Evolutionary conservation across 2,329 filamentous ascomycete species (phyloP).

Genomic region (Lasiodiplodia theobromae): DNA sequence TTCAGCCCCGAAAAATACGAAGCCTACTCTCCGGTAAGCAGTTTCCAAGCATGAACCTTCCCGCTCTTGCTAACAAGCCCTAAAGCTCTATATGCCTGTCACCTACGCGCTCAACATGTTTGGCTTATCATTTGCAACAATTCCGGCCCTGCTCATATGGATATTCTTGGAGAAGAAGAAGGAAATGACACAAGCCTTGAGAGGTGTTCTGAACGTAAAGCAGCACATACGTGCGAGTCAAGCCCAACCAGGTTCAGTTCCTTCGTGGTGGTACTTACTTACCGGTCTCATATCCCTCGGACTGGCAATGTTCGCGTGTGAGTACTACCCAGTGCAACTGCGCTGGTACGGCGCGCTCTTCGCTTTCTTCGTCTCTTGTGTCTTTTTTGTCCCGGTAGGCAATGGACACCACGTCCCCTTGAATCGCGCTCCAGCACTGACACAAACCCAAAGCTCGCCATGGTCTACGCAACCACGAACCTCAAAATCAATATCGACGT

Average conservation of each 20-base stretch:
- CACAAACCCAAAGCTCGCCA: background rate
- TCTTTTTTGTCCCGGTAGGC: constrained; percentile 13
- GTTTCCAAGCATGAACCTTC: no score
- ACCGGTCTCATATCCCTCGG: background rate
- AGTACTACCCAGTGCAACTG: constrained; percentile 23
- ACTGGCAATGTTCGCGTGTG: constrained; percentile 22
- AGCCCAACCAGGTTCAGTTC: background rate
- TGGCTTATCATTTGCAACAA: constrained; percentile 19
- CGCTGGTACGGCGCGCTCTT: constrained; percentile 23
- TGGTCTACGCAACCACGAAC: constrained; percentile 24
- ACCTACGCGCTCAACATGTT: constrained; percentile 22
- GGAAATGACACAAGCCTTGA: background rate
- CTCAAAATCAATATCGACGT: constrained; percentile 25
- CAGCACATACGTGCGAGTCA: background rate
- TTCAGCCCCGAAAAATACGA: constrained; percentile 48
- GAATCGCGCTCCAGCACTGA: background rate
- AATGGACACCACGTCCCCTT: background rate
- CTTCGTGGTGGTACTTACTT: constrained; percentile 19
- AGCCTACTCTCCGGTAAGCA: constrained; percentile 45
- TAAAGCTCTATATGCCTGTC: constrained; percentile 37
- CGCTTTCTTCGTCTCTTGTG: constrained; percentile 17
- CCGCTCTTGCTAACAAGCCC: constrained; percentile 37
- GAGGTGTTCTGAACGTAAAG: background rate
- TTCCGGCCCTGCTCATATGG: constrained; percentile 14
- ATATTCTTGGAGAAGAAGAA: constrained; percentile 19